Evolutionary conservation across 169 alveolate species (phyloP).

Genomic region (Eimeria acervulina): DNA sequence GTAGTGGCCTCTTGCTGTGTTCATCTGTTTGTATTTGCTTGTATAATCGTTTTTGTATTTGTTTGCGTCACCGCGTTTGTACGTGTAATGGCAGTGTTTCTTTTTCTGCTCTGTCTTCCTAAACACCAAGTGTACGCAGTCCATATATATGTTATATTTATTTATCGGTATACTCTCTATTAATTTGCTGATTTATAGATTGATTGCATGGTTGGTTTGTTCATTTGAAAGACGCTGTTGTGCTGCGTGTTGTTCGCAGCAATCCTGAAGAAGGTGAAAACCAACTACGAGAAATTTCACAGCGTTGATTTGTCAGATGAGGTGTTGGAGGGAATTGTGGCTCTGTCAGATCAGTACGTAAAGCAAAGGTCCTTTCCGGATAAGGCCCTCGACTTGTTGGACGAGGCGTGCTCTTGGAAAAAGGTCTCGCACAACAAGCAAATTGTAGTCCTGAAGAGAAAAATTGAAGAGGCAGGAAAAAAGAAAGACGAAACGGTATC

Average conservation of each 20-base stretch:
- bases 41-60: too few relatives aligned
- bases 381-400: slow-evolving; percentile 92
- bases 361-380: slow-evolving; percentile 92
- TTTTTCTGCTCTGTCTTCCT: too few relatives aligned
- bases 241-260: not conserved
- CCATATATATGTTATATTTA: too few relatives aligned
- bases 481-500: not conserved
- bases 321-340: slow-evolving; percentile 90
- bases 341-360: slow-evolving; percentile 90
- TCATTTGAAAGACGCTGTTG: too few relatives aligned
- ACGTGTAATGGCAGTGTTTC: too few relatives aligned
- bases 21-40: too few relatives aligned
- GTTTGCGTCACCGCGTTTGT: too few relatives aligned
- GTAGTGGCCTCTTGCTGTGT: too few relatives aligned
- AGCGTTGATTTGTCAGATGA: slow-evolving; percentile 91
- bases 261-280: slow-evolving; percentile 62
- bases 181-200: too few relatives aligned
- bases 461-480: not conserved
- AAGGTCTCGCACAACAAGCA: slow-evolving; percentile 8
- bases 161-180: too few relatives aligned
- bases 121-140: too few relatives aligned
- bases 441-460: not conserved
- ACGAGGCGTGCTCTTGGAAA: slow-evolving; percentile 65
- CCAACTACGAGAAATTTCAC: slow-evolving; percentile 89
- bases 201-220: too few relatives aligned